Conservation (phyloP, 2,329 filamentous ascomycete genomes). For the Talaromyces sp. region DNA sequence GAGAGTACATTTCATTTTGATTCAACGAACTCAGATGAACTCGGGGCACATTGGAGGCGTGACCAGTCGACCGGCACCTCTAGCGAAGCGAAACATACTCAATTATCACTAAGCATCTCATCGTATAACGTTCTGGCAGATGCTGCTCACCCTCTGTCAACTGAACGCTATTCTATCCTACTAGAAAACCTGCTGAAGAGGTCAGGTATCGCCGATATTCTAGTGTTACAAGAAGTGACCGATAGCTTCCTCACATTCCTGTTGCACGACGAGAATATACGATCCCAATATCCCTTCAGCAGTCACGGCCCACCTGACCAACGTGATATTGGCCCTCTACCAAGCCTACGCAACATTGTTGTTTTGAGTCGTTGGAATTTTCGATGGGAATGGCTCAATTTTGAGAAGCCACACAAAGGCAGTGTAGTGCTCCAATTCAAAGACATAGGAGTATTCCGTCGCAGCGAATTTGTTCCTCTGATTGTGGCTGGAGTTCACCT, state of each 20-base stretch:
- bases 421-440: constrained; percentile 50
- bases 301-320: constrained; percentile 58
- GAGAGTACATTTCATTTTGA: not conserved
- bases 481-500: constrained; percentile 60
- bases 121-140: not conserved
- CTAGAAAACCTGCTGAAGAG: constrained; percentile 31
- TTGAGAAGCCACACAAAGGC: constrained; percentile 57
- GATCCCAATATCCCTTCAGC: constrained; percentile 52
- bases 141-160: not conserved
- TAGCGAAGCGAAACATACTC: not conserved
- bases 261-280: constrained; percentile 47
- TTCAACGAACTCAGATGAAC: not conserved
- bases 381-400: constrained; percentile 54
- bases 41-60: not conserved
- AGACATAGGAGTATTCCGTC: constrained; percentile 32
- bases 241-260: constrained; percentile 60
- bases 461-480: constrained; percentile 36
- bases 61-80: not conserved
- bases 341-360: constrained; percentile 60
- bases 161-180: not conserved
- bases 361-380: constrained; percentile 58
- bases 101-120: not conserved
- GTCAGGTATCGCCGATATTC: constrained; percentile 34
- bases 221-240: constrained; percentile 61
- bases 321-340: constrained; percentile 52